Base-by-base conservation (phyloP, 148 eudicot species). In the Drosera capensis region DNA sequence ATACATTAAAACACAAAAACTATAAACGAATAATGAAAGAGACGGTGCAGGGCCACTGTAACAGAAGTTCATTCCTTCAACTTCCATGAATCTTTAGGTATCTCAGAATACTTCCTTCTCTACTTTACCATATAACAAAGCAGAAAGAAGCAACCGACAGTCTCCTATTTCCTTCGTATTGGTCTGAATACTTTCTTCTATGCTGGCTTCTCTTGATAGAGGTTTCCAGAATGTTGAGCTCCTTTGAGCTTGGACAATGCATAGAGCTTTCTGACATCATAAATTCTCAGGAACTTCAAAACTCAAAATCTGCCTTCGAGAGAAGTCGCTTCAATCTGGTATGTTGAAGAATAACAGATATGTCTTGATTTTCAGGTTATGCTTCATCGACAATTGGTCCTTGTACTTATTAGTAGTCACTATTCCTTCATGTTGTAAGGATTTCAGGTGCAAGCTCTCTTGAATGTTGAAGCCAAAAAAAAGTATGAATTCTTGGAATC, bases 401-500 rank as follows among this genome's bases (percentile, higher is more conserved):
- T 34, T 11, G 5, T 28, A 11, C 5, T 28, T 28, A 11, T 11
- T 4, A 34, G 13, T 34, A 15, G 37, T 36, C 40, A 26, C 36
- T 26, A n/a, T 58, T 50, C 45, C 65, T 55, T 43, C 9, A 26
- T 49, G 67, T 56, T 50, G 71, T 70, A 72, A 74, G 82, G 58
- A 77, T 58, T 70, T 66, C 79, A 87, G 96, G 96, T 79, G 43
- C 79, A 75, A 71, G 70, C 96, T 47, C 80, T 87, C 44, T 72
- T 72, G 58, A 80, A 72, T 66, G 66, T 87, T 57, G 96, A 87
- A 70, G 75, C 94, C 23, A 87, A 87, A 64, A 87, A 82, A 79
- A 87, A 87, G 55, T 79, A 77, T 21, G 94, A 83, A 62, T 87
- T 82, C 60, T 68, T 87, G 62, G 96, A 79, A 71, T 87, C 94